Evolutionary conservation across 352 stramenopile genomes (phyloP).

Genomic region (Phytophthora tubulina): DNA sequence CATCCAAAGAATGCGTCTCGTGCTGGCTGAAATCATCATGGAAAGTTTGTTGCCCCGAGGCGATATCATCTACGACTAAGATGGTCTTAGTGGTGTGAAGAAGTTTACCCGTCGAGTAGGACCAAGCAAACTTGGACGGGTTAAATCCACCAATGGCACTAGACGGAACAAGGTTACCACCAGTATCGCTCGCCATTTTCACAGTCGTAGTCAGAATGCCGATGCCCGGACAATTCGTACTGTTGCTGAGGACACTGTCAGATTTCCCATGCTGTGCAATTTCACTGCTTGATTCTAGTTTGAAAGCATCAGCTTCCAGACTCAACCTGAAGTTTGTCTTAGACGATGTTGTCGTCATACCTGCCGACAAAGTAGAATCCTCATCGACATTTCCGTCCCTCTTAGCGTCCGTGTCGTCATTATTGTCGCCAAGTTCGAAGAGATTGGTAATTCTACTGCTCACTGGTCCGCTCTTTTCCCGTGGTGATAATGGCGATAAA

Average conservation of each 20-base stretch:
- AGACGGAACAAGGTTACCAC: constrained; percentile 18
- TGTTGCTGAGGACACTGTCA: constrained; percentile 25
- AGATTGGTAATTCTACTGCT: not conserved
- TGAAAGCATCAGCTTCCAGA: constrained; percentile 51
- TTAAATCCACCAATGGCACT: constrained; percentile 28
- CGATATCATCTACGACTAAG: constrained; percentile 52
- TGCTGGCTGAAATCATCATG: constrained; percentile 15
- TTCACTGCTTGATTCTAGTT: constrained; percentile 17
- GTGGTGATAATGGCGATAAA: constrained; percentile 24
- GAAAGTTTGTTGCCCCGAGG: constrained; percentile 37
- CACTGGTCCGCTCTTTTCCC: constrained; percentile 6
- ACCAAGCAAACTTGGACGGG: constrained; percentile 42
- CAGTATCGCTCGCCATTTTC: not conserved
- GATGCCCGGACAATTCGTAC: not conserved
- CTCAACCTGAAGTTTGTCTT: constrained; percentile 49
- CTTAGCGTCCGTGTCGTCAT: not conserved
- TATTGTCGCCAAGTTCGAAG: not conserved
- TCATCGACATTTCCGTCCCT: not conserved
- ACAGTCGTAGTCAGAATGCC: constrained; percentile 8
- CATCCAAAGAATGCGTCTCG: not conserved
- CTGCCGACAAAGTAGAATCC: constrained; percentile 27
- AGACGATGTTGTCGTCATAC: constrained; percentile 29
- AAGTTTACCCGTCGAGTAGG: constrained; percentile 43
- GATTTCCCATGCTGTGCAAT: not conserved
- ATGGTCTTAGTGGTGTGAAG: constrained; percentile 30